Conservation (phyloP, 2,329 filamentous ascomycete genomes). For the Fusarium devonianum region DNA sequence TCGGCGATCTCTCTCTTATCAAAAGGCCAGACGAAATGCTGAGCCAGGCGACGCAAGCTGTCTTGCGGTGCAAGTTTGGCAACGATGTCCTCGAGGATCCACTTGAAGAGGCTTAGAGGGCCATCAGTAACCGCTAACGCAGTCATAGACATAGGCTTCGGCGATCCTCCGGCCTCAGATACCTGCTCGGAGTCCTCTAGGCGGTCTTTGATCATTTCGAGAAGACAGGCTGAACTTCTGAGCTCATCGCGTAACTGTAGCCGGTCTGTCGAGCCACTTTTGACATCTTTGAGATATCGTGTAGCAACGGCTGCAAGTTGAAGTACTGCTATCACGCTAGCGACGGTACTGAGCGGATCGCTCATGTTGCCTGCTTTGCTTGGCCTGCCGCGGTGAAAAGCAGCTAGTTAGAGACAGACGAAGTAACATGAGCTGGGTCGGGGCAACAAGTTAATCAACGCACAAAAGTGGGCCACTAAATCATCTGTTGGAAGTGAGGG, state of each 20-base stretch:
- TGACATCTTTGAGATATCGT: slow-evolving; percentile 5
- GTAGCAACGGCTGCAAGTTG: background rate
- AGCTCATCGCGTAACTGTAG: slow-evolving; percentile 9
- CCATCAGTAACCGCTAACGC: background rate
- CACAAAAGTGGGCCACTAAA: too few relatives aligned
- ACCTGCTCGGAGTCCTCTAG: slow-evolving; percentile 3
- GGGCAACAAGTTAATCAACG: too few relatives aligned
- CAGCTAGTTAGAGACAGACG: too few relatives aligned
- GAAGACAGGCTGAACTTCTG: slow-evolving; percentile 1
- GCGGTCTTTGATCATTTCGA: slow-evolving; percentile 16
- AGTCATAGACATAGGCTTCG: background rate
- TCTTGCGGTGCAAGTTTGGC: background rate
- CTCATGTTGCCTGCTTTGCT: background rate
- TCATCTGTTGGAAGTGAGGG: too few relatives aligned
- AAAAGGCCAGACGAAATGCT: slow-evolving; percentile 1
- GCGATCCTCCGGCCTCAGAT: background rate
- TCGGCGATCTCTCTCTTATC: background rate
- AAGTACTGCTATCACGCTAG: slow-evolving; percentile 3
- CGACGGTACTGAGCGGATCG: background rate
- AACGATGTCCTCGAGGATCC: background rate
- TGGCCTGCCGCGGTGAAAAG: too few relatives aligned
- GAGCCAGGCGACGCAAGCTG: background rate
- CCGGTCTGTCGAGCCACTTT: slow-evolving; percentile 12
- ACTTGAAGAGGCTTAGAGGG: background rate
- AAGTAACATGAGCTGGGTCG: too few relatives aligned